These are phyloP conservation scores for Platanthera guangdongensis DNA, from an alignment of 106 monocot species.

Conservation along the genomic window DNA sequence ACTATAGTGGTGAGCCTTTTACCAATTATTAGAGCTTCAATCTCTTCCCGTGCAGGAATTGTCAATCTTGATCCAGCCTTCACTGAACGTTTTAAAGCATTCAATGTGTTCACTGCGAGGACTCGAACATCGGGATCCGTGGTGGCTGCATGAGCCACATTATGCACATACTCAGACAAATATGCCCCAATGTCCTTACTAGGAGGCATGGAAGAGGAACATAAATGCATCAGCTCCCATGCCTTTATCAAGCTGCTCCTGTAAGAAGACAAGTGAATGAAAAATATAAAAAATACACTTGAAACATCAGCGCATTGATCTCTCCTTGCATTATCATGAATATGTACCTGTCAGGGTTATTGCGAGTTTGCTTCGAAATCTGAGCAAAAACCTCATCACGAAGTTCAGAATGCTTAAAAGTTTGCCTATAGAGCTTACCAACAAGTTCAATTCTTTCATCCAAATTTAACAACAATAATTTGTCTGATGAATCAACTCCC, in stretches of 20 bases:
- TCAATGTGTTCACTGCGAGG: slow-evolving; percentile 77
- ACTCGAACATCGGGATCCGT: slow-evolving; percentile 63
- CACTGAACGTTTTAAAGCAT: slow-evolving; percentile 76
- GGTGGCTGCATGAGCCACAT: slow-evolving; percentile 63
- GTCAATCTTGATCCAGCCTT: slow-evolving; percentile 79
- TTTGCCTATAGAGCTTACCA: slow-evolving; percentile 83
- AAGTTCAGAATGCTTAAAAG: slow-evolving; percentile 78
- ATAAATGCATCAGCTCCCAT: slow-evolving; percentile 95
- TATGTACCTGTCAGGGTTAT: slow-evolving; percentile 76
- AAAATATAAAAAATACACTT: background rate
- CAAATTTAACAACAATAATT: slow-evolving; percentile 33
- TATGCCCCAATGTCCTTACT: slow-evolving; percentile 90
- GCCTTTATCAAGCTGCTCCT: slow-evolving; percentile 69
- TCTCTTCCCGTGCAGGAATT: slow-evolving; percentile 83
- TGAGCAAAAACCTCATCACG: slow-evolving; percentile 92
- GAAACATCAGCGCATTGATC: background rate
- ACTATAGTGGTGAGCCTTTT: slow-evolving; percentile 94
- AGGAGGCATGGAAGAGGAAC: slow-evolving; percentile 90
- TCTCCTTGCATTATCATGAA: slow-evolving; percentile 5
- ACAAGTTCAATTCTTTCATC: slow-evolving; percentile 87
- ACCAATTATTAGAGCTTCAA: slow-evolving; percentile 77
- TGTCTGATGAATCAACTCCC: slow-evolving; percentile 83
- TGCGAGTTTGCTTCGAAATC: slow-evolving; percentile 95
- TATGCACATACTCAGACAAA: slow-evolving; percentile 87
- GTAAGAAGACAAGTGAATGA: slow-evolving; percentile 5